These are phyloP conservation scores for Iodosphaeria phyllophila DNA, from an alignment of 2,329 filamentous ascomycete genomes.

Conservation along the genomic window DNA sequence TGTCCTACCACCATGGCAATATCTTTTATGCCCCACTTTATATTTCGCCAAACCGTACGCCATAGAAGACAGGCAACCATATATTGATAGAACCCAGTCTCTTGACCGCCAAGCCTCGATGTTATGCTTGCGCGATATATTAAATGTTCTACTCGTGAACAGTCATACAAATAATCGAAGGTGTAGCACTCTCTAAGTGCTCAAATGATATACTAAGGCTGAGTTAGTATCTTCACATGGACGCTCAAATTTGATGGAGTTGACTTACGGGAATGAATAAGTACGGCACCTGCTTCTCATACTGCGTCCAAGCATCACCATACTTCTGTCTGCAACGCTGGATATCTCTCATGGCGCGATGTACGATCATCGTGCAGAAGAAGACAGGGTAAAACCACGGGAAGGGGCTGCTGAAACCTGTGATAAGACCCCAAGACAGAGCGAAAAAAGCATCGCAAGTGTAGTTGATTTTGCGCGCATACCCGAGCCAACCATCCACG, in stretches of 20 bases:
- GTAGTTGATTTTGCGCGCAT: constrained; percentile 45
- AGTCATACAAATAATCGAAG: no score
- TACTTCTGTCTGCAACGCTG: constrained; percentile 61
- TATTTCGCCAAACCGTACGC: no score
- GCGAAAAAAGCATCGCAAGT: constrained; percentile 29
- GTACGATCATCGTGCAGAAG: constrained; percentile 62
- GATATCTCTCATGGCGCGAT: constrained; percentile 60
- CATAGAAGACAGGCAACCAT: no score
- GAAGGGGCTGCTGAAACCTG: constrained; percentile 47
- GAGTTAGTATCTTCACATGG: not conserved
- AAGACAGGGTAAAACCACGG: constrained; percentile 82
- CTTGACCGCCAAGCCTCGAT: no score
- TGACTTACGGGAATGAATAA: constrained; percentile 43
- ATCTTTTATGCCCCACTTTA: no score
- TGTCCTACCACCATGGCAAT: no score
- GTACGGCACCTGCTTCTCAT: constrained; percentile 63
- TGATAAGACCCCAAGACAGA: constrained; percentile 30
- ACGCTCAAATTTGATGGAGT: constrained; percentile 9
- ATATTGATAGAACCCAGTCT: no score
- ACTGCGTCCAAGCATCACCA: constrained; percentile 65
- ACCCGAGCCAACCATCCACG: constrained; percentile 69
- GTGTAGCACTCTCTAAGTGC: no score
- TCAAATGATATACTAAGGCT: constrained; percentile 2
- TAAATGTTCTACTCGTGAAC: no score
- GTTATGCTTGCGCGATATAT: no score